These are phyloP conservation scores for Lunasporangiospora selenospora DNA, from an alignment of 192 early-diverging fungal species.

Conservation along the genomic window DNA sequence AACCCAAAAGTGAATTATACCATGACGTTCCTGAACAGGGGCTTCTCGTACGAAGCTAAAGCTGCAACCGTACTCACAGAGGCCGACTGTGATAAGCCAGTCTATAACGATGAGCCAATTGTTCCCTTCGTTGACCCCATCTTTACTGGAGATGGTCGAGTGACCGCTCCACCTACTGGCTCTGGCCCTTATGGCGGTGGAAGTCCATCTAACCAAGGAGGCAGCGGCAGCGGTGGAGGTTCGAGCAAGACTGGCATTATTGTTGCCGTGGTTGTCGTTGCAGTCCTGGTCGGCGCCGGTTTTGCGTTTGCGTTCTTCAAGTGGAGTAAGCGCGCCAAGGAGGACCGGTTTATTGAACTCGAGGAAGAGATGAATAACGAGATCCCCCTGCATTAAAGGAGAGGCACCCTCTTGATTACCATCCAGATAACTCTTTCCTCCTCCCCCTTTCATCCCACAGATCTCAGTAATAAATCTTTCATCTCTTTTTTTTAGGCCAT, in stretches of 20 bases:
- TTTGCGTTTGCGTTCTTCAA: slow-evolving; percentile 47
- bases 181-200: not conserved
- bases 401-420: no score
- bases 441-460: no score
- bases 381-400: slow-evolving; percentile 31
- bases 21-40: slow-evolving; percentile 41
- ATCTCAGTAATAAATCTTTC: no score
- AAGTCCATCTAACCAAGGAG: not conserved
- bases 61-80: not conserved
- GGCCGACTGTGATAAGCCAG: not conserved
- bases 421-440: no score
- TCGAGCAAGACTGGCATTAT: slow-evolving; percentile 12
- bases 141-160: not conserved
- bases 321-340: slow-evolving; percentile 45
- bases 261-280: slow-evolving; percentile 26
- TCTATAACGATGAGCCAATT: slow-evolving; percentile 10
- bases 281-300: slow-evolving; percentile 15
- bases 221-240: not conserved
- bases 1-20: not conserved
- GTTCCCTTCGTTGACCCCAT: not conserved
- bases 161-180: not conserved
- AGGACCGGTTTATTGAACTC: slow-evolving; percentile 44
- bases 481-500: no score
- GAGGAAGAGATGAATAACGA: slow-evolving; percentile 51
- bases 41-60: slow-evolving; percentile 5